Conservation (phyloP, 352 stramenopile genomes). For the Phytophthora pseudosyringae region DNA sequence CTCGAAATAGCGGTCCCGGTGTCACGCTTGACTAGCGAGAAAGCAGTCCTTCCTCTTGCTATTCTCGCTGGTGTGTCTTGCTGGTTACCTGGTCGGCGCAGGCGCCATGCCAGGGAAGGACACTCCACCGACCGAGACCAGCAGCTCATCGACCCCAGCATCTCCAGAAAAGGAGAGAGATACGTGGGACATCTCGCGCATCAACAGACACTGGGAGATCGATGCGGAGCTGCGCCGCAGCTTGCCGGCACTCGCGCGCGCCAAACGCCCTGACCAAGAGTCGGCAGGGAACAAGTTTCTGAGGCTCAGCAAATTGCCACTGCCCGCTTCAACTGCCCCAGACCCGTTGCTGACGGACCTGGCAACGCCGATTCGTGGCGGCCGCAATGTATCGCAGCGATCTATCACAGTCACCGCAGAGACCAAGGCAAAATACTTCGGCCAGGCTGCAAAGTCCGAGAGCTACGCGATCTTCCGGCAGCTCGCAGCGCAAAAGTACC, state of each 20-base stretch:
- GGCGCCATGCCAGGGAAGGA: constrained; percentile 28
- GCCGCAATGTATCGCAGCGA: constrained; percentile 38
- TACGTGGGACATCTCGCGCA: constrained; percentile 71
- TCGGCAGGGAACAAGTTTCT: constrained; percentile 68
- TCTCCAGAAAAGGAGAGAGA: constrained; percentile 10
- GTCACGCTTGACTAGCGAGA: background rate
- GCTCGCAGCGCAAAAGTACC: constrained; percentile 69
- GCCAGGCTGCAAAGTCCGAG: constrained; percentile 49
- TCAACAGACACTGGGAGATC: constrained; percentile 83
- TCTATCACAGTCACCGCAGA: constrained; percentile 54
- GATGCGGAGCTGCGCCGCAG: constrained; percentile 61
- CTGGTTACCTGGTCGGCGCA: background rate
- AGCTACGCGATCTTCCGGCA: constrained; percentile 75
- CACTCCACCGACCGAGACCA: constrained; percentile 5
- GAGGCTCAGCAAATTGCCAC: constrained; percentile 59
- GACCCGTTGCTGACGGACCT: constrained; percentile 46
- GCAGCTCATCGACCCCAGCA: background rate
- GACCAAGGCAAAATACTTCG: constrained; percentile 76
- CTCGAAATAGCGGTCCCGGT: constrained; percentile 23
- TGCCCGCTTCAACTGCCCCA: constrained; percentile 33
- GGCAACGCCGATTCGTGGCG: constrained; percentile 29
- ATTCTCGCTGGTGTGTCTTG: background rate
- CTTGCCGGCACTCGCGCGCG: constrained; percentile 62
- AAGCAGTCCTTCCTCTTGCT: background rate
- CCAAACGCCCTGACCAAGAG: constrained; percentile 55